Base-by-base conservation (phyloP, 352 stramenopile genomes). In the Globisporangium iwayamae region DNA sequence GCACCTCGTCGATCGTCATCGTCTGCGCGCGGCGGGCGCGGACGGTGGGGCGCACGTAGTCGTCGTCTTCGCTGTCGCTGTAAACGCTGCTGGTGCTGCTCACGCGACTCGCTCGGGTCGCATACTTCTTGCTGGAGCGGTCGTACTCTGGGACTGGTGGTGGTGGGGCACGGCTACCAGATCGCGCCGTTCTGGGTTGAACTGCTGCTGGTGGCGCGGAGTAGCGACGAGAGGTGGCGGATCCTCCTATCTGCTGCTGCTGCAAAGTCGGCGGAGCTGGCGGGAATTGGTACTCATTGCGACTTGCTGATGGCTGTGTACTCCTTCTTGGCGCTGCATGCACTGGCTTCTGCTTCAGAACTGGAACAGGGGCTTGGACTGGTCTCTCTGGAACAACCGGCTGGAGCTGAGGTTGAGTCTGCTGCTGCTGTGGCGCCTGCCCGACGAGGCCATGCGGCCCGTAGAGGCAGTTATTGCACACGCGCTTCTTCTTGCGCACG, bases 391-490 rank as follows among this genome's bases (percentile, higher is more conserved):
- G 18, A 16, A n/a, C 20, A n/a, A 39, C 47, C 25, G 30, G n/a
- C 14, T 32, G 46, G n/a, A 8, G 18, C 18, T 22, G 43, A 20
- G 16, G 10, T 18, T 46, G 39, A 16, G 25, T 28, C 1, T 28
- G 25, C 48, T 60, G 32, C 28, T 50, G 14, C 32, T 60, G 52
- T 9, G 36, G 38, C 25, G 16, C 50, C 36, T 62, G 46, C 20
- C 36, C 66, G 22, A 68, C 62, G 36, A 65, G 68, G 18, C 69
- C 70, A 2, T 73, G 81, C 34, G 74, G 59, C 13, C 76, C 78
- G 61, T 87, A 89, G n/a, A 89, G 62, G 74, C 83, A 92, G 28
- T 68, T 67, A 2, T 75, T 83, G 62, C 83, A 92, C 56, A 92
- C 79, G 25, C 81, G 77, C 57, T 85, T 85, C 72, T 92, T 90